A percentile compares a stretch with the other conserved stretches of the same genome.
Conservation (phyloP, 1,284 basidiomycete species). For the Pholiota adiposa region DNA sequence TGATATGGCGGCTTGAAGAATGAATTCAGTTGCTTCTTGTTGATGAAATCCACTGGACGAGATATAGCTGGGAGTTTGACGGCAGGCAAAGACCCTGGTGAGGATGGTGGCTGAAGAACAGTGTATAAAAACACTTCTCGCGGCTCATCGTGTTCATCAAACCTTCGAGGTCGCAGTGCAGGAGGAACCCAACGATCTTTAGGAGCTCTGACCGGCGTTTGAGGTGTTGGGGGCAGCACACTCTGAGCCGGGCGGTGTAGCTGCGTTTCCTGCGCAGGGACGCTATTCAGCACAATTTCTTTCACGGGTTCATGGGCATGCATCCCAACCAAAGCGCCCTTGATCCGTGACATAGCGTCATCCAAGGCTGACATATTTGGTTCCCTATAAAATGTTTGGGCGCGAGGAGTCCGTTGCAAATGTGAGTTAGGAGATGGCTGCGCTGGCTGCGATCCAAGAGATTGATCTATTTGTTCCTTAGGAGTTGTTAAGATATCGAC, state of each 20-base stretch:
- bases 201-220: conserved; percentile 19
- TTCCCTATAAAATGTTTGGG: conserved; percentile 54
- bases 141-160: conserved; percentile 41
- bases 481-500: conserved; percentile 11
- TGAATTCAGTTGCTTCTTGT: conserved; percentile 47
- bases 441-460: conserved; percentile 17
- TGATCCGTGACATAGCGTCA: conserved; percentile 87
- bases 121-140: conserved; percentile 56
- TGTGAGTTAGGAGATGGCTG: conserved; percentile 25
- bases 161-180: conserved; percentile 46
- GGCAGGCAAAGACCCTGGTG: conserved; percentile 46
- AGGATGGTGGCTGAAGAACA: conserved; percentile 55
- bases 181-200: conserved; percentile 60
- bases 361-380: conserved; percentile 78
- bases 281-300: conserved; percentile 26
- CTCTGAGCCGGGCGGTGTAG: conserved; percentile 19
- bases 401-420: conserved; percentile 35
- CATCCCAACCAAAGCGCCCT: conserved; percentile 80
- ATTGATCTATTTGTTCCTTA: conserved; percentile 15
- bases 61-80: conserved; percentile 63
- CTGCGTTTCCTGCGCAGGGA: conserved; percentile 26
- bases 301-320: conserved; percentile 47
- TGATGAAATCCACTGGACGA: conserved; percentile 45
- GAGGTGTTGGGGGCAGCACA: conserved; percentile 18
- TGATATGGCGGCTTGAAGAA: conserved; percentile 43